Conservation (phyloP, 2,329 filamentous ascomycete genomes). For the Tolypocladium ovalisporum region DNA sequence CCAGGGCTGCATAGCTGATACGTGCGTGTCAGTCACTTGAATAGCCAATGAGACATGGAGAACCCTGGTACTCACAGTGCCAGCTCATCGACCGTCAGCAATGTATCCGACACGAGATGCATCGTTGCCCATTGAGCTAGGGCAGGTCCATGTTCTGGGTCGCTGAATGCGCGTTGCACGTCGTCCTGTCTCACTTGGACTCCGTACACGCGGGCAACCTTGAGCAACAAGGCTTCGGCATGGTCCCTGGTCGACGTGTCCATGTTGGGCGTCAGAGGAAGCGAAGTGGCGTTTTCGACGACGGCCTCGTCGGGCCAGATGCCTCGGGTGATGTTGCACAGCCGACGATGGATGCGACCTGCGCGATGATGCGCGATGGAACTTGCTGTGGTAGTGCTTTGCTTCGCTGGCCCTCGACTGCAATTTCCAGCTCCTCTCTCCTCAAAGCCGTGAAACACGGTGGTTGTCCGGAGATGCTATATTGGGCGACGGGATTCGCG, state of each 20-base stretch:
- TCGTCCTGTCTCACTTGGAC: conserved; percentile 22
- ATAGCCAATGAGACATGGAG: conserved; percentile 3
- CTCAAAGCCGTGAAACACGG: neutral
- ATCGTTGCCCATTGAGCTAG: conserved; percentile 37
- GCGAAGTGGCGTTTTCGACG: conserved; percentile 17
- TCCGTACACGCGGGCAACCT: conserved; percentile 20
- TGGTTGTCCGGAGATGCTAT: neutral
- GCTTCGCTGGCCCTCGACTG: neutral
- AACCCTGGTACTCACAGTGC: conserved; percentile 29
- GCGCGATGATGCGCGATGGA: neutral
- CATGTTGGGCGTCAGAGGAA: conserved; percentile 19
- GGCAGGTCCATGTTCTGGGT: conserved; percentile 20
- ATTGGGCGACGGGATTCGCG: neutral
- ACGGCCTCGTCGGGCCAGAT: neutral
- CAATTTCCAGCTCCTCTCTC: neutral
- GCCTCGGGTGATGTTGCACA: conserved; percentile 11
- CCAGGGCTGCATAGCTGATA: conserved; percentile 37
- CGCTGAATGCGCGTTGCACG: conserved; percentile 24
- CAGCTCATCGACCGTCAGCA: conserved; percentile 44
- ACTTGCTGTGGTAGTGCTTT: neutral
- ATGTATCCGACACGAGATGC: conserved; percentile 37
- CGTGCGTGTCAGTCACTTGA: conserved; percentile 4
- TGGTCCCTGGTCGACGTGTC: conserved; percentile 13
- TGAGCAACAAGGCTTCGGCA: conserved; percentile 21
- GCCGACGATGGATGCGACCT: neutral